Conservation (phyloP, 805 yeast species). For the Candida sonorensis region DNA sequence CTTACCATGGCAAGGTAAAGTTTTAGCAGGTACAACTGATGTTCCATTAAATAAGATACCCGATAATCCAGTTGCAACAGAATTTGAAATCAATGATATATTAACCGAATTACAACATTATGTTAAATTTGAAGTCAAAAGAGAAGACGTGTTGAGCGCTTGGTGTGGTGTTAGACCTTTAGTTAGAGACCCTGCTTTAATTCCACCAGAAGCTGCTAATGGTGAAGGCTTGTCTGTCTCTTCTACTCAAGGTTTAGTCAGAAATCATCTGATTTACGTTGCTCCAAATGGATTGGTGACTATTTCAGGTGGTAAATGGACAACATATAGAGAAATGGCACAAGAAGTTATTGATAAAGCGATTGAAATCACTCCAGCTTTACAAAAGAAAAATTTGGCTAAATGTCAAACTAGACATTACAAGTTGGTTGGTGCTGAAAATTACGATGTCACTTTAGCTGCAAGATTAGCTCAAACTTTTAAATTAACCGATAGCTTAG, state of each 20-base stretch:
- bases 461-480: conserved; percentile 79
- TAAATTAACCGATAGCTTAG: conserved; percentile 63
- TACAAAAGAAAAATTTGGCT: conserved; percentile 20
- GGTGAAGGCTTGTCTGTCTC: conserved; percentile 21
- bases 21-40: conserved; percentile 94
- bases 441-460: conserved; percentile 64
- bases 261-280: conserved; percentile 76
- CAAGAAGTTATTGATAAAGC: conserved; percentile 82
- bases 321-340: conserved; percentile 97
- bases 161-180: conserved; percentile 98
- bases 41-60: conserved; percentile 70
- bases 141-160: conserved; percentile 88
- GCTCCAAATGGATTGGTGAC: conserved; percentile 72
- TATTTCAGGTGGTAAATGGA: conserved; percentile 97
- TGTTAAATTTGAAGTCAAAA: conserved; percentile 78
- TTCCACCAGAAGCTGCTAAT: conserved; percentile 41
- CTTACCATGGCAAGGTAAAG: conserved; percentile 97
- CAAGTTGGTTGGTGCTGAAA: conserved; percentile 73
- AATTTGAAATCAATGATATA: conserved; percentile 83
- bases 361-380: conserved; percentile 38
- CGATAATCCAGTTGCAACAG: conserved; percentile 75
- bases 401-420: conserved; percentile 49
- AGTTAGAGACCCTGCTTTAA: too few species aligned
- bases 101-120: conserved; percentile 84
- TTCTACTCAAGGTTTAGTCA: conserved; percentile 81